phyloP scores from a whole-genome alignment of 192 early-diverging fungal species.

The Entomortierella beljakovae region DNA sequence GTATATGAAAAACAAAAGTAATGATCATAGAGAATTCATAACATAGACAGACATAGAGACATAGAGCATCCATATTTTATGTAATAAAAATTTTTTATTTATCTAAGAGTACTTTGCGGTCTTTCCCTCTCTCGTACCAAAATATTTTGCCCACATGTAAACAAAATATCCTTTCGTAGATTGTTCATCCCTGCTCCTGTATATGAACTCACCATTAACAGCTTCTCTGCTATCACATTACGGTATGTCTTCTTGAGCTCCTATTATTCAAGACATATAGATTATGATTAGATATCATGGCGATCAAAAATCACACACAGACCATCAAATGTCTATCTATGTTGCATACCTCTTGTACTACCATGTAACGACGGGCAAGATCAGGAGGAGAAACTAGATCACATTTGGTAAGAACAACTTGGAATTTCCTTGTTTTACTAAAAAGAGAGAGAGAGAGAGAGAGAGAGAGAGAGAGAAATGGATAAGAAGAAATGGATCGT shows the following conservation, averaged over 20 bases:
- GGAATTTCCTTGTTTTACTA: conserved; percentile 58
- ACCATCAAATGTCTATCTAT: background rate
- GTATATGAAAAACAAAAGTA: conserved; percentile 32
- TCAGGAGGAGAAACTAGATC: conserved; percentile 72
- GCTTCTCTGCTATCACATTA: conserved; percentile 50
- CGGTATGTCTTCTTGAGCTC: conserved; percentile 44
- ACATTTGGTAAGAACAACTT: conserved; percentile 78
- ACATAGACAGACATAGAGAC: background rate
- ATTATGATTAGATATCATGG: background rate
- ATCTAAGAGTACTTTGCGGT: conserved; percentile 29
- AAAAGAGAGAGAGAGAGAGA: background rate
- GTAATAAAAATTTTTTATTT: background rate
- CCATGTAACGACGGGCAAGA: conserved; percentile 70
- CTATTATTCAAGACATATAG: background rate
- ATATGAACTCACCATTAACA: conserved; percentile 75
- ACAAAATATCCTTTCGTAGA: conserved; percentile 77
- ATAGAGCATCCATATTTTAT: background rate
- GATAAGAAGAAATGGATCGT: too few species aligned
- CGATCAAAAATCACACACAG: background rate
- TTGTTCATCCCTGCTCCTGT: conserved; percentile 71
- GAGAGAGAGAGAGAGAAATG: background rate
- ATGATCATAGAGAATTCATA: background rate
- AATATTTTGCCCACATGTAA: conserved; percentile 56
- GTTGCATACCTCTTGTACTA: conserved; percentile 59
- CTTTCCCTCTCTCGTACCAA: conserved; percentile 35